phyloP scores from a whole-genome alignment of 345 rosid genomes.

The Hibiscus tridactylites region DNA sequence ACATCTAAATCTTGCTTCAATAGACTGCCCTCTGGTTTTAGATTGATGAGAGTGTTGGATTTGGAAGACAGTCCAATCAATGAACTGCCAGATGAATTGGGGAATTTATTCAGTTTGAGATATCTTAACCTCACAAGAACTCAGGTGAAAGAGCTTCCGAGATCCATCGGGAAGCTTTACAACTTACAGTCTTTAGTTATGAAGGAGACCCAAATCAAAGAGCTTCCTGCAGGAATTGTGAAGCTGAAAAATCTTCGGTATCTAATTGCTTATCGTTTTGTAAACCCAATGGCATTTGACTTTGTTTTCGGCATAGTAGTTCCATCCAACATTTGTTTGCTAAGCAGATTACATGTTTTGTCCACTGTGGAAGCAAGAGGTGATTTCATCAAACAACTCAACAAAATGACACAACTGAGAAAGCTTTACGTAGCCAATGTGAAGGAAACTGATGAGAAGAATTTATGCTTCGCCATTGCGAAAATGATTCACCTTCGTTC shows the following conservation, averaged over 20 bases:
- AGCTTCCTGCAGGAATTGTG: not conserved
- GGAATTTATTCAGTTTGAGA: not conserved
- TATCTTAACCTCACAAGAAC: not conserved
- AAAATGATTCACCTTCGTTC: too few relatives aligned
- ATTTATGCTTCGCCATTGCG: too few relatives aligned
- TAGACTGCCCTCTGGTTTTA: not conserved
- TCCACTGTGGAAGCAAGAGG: too few relatives aligned
- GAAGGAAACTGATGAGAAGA: too few relatives aligned
- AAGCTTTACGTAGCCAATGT: too few relatives aligned
- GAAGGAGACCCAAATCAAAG: not conserved
- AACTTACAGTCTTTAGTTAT: not conserved
- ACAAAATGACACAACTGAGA: too few relatives aligned
- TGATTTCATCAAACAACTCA: too few relatives aligned
- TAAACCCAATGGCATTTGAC: not conserved
- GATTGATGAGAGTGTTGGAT: not conserved
- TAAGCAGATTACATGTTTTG: too few relatives aligned
- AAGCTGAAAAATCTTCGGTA: not conserved
- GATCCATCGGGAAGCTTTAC: not conserved
- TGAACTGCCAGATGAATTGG: not conserved
- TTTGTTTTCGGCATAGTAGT: too few relatives aligned
- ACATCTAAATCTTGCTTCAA: not conserved
- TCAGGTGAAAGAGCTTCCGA: not conserved
- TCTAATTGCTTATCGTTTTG: not conserved
- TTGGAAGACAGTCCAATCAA: not conserved
- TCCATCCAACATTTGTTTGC: too few relatives aligned